Percentiles rank a stretch among this genome's conserved stretches.
These are phyloP conservation scores for Fusarium piperis DNA, from an alignment of 2,329 filamentous ascomycete genomes.

Conservation along the genomic window DNA sequence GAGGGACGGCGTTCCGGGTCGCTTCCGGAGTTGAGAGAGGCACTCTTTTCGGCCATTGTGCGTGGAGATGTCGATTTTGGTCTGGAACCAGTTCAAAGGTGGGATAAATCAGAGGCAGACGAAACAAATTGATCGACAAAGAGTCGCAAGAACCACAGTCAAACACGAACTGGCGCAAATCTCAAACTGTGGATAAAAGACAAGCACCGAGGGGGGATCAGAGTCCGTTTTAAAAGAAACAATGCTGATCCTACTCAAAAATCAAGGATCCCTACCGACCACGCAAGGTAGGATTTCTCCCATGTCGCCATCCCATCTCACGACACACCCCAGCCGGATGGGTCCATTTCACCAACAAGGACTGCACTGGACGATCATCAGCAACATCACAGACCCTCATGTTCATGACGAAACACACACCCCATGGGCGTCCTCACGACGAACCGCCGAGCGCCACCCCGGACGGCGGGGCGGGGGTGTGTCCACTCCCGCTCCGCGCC, in stretches of 20 bases:
- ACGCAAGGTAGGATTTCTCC: slow-evolving; percentile 15
- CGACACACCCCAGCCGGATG: slow-evolving; percentile 12
- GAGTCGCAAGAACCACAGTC: neutral
- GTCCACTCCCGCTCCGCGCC: slow-evolving; percentile 34
- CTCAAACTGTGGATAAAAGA: slow-evolving; percentile 2
- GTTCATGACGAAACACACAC: slow-evolving; percentile 11
- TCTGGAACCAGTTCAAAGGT: neutral
- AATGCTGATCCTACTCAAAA: slow-evolving; percentile 10
- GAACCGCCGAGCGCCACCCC: slow-evolving; percentile 21
- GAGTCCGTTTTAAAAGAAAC: slow-evolving; percentile 30
- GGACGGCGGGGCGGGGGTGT: slow-evolving; percentile 26
- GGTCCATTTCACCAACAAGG: slow-evolving; percentile 16
- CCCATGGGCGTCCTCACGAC: slow-evolving; percentile 6
- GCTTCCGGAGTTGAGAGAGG: slow-evolving; percentile 21
- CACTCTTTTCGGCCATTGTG: slow-evolving; percentile 42
- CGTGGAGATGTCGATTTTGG: neutral
- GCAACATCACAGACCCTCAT: neutral
- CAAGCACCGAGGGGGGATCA: neutral
- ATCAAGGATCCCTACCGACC: slow-evolving; percentile 20
- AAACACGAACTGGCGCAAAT: neutral
- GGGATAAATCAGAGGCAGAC: neutral
- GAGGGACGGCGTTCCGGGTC: slow-evolving; percentile 39
- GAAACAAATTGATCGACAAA: neutral
- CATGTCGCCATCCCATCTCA: slow-evolving; percentile 4
- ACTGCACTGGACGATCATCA: slow-evolving; percentile 19